Evolutionary conservation across 805 yeast species (phyloP).

Genomic region (Nakazawaea ernobii): DNA sequence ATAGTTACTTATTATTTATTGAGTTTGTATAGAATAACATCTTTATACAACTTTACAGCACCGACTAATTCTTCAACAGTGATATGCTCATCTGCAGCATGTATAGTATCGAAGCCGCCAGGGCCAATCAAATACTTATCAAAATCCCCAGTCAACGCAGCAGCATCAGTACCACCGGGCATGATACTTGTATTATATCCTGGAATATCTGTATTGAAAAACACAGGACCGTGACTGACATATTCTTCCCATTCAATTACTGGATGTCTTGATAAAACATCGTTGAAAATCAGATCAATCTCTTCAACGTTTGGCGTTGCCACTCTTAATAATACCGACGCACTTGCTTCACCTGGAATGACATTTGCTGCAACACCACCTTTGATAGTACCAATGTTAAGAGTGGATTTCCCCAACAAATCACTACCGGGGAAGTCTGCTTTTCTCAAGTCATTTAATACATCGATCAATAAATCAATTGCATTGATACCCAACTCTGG

Average conservation of each 20-base stretch:
- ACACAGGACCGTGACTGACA: constrained; percentile 32
- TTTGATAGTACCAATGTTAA: constrained; percentile 50
- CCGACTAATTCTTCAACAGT: constrained; percentile 34
- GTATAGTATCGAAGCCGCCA: constrained; percentile 47
- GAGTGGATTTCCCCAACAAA: constrained; percentile 53
- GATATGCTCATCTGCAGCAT: constrained; percentile 41
- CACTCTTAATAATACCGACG: constrained; percentile 46
- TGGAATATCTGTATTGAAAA: constrained; percentile 53
- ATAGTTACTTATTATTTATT: not conserved
- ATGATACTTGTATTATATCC: constrained; percentile 51
- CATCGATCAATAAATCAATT: constrained; percentile 46
- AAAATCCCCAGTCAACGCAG: constrained; percentile 22
- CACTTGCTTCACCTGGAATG: constrained; percentile 52
- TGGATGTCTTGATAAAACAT: constrained; percentile 25
- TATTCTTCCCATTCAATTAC: constrained; percentile 18
- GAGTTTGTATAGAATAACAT: constrained; percentile 22
- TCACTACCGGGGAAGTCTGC: constrained; percentile 44
- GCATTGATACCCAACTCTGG: constrained; percentile 67
- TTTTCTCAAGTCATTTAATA: constrained; percentile 38
- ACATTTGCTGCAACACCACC: constrained; percentile 69
- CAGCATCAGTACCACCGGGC: constrained; percentile 38
- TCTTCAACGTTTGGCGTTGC: constrained; percentile 35
- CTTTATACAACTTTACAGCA: constrained; percentile 45
- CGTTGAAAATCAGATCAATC: constrained; percentile 30
- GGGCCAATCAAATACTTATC: constrained; percentile 50